Conservation (phyloP, 257 asterid genomes). For the Solanum okadae region DNA sequence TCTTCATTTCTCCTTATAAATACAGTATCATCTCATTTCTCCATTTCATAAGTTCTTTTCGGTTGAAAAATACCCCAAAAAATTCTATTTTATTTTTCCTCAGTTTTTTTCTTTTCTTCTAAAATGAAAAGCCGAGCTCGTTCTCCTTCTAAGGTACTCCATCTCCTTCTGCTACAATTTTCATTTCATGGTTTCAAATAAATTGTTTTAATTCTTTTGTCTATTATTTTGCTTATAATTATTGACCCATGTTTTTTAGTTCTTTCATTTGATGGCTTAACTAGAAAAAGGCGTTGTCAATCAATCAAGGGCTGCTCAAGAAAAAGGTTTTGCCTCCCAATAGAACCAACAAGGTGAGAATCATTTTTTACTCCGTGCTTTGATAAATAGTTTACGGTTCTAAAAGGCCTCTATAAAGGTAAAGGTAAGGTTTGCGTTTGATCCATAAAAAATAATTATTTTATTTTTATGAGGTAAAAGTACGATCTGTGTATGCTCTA, state of each 20-base stretch:
- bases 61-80: too few relatives aligned
- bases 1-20: too few relatives aligned
- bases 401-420: too few relatives aligned
- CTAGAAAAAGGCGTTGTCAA: background rate
- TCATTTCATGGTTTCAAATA: background rate
- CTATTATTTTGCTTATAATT: background rate
- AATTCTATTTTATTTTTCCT: too few relatives aligned
- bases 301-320: background rate
- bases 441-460: too few relatives aligned
- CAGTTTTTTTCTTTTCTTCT: too few relatives aligned
- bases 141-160: constrained; percentile 10
- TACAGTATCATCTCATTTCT: constrained; percentile 1
- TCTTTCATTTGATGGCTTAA: background rate
- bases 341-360: background rate
- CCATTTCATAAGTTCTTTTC: background rate
- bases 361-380: background rate
- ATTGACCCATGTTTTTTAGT: too few relatives aligned
- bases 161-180: background rate
- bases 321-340: too few relatives aligned
- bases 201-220: background rate
- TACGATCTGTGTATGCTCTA: too few relatives aligned
- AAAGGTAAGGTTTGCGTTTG: too few relatives aligned
- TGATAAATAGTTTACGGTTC: background rate
- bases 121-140: too few relatives aligned
- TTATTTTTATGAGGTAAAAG: too few relatives aligned